These are phyloP conservation scores for Blastobotrys arbuscula DNA, from an alignment of 1,139 yeast species.

Conservation along the genomic window DNA sequence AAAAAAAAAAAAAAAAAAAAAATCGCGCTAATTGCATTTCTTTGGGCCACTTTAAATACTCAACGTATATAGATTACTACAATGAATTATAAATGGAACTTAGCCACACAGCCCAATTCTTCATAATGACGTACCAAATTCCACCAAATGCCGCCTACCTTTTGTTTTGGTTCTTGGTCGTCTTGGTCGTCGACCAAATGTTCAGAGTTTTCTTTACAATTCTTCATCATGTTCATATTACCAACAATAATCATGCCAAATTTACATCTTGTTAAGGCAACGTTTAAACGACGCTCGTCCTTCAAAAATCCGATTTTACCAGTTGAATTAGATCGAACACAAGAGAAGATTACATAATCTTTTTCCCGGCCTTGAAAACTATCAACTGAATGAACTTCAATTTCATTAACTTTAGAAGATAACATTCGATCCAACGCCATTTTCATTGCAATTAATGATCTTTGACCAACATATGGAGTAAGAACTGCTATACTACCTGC, in stretches of 20 bases:
- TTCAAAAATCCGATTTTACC: conserved; percentile 80
- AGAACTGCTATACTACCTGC: conserved; percentile 86
- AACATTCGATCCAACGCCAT: conserved; percentile 70
- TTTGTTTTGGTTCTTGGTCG: neutral
- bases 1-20: too few species aligned
- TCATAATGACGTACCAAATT: neutral
- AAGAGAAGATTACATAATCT: conserved; percentile 79
- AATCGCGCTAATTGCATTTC: too few species aligned
- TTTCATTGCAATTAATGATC: conserved; percentile 58
- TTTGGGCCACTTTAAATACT: too few species aligned
- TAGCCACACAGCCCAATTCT: neutral
- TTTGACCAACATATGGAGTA: conserved; percentile 93
- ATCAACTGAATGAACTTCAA: conserved; percentile 90
- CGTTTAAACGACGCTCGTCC: conserved; percentile 88
- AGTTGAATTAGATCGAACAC: conserved; percentile 85
- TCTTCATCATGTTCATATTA: conserved; percentile 56
- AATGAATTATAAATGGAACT: neutral
- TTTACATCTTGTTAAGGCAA: conserved; percentile 86
- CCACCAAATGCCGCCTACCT: neutral
- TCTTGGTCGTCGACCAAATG: neutral
- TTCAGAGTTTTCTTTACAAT: neutral
- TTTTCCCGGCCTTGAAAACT: conserved; percentile 97
- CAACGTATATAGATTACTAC: too few species aligned
- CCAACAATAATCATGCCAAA: conserved; percentile 83
- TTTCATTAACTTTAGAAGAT: conserved; percentile 57